Evolutionary conservation across 805 yeast genomes (phyloP), one percentile per base, ranked within the genome.

Genomic region (Yarrowia sp.): DNA sequence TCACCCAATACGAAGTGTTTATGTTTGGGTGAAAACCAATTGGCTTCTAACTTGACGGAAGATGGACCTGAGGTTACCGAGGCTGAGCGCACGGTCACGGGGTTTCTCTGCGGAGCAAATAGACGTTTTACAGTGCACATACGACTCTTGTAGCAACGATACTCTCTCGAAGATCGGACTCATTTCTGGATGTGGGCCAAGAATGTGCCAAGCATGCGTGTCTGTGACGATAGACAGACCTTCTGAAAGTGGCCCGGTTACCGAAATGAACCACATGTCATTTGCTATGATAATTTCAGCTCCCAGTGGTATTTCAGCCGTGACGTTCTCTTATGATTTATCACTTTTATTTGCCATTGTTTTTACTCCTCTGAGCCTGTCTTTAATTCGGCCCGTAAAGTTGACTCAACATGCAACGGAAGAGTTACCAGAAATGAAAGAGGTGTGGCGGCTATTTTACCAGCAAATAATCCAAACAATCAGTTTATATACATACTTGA

Each of bases 141-240:
- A 26, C 42, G 41, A 16, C 22, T 36, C 56, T 2, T 35, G 4
- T 5, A 2, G 26, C 26, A 36, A 36, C 8, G 35, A 36, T 22
- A n/a, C 42, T n/a, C 35, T 22, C 19, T 19, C 12, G 59, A 22
- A 19, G 32, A 38, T 53, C 59, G 45, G 59, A 7, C 19, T 8
- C 45, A 22, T 19, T 53, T 38, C 45, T 19, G 32, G 9, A 53
- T 19, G 59, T 19, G 22, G 45, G 45, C 59, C 59, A 53, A 53
- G 59, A 53, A 53, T 53, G 59, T 40, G 59, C 59, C 59, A 53
- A 53, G 59, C 59, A 19, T 53, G 59, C 35, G 45, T 12, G 15
- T 32, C 45, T 53, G 45, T 16, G 10, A 5, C 7, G 26, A 36
- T 35, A 35, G 56, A n/a, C 42, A 52, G 8, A 19, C 40, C 35